Evolutionary conservation across 371 early-diverging fungal species (phyloP).

Genomic region (Mortierella sp.): DNA sequence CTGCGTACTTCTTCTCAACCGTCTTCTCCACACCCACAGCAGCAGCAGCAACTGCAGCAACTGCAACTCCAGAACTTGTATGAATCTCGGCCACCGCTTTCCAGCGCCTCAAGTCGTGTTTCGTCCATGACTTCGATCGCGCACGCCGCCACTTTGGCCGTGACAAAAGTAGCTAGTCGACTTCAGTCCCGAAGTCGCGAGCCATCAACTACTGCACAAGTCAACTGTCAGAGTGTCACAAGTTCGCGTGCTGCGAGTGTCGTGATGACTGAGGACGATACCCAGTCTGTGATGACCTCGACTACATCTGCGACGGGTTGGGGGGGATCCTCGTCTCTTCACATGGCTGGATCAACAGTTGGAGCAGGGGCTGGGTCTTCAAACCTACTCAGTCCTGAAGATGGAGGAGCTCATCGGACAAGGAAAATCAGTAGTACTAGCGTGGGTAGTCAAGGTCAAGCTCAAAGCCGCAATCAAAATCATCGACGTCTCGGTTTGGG

Average conservation of each 20-base stretch:
- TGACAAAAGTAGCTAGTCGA: conserved; percentile 40
- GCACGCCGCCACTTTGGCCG: conserved; percentile 43
- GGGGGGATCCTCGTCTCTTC: background rate
- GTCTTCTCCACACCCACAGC: conserved; percentile 8
- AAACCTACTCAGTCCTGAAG: conserved; percentile 9
- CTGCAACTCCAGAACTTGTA: background rate
- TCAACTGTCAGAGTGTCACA: conserved; percentile 13
- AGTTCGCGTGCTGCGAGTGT: conserved; percentile 32
- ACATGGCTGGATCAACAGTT: background rate
- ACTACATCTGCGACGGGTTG: conserved; percentile 4
- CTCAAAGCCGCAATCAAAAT: background rate
- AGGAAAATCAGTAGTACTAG: conserved; percentile 11
- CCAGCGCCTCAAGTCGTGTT: conserved; percentile 31
- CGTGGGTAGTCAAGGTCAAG: background rate
- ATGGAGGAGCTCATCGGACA: background rate
- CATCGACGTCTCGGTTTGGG: background rate
- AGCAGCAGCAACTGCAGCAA: conserved; percentile 14
- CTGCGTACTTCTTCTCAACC: conserved; percentile 29
- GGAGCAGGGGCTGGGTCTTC: conserved; percentile 7
- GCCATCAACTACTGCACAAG: conserved; percentile 3
- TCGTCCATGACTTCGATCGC: conserved; percentile 56
- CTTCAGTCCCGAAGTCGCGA: conserved; percentile 40
- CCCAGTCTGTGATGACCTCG: conserved; percentile 15
- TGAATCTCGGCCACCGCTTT: conserved; percentile 25
- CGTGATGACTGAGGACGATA: conserved; percentile 31